A percentile compares a stretch with the other conserved stretches of the same genome.
Evolutionary conservation across 169 alveolate species (phyloP).

Genomic region (Cyclospora cayetanensis): DNA sequence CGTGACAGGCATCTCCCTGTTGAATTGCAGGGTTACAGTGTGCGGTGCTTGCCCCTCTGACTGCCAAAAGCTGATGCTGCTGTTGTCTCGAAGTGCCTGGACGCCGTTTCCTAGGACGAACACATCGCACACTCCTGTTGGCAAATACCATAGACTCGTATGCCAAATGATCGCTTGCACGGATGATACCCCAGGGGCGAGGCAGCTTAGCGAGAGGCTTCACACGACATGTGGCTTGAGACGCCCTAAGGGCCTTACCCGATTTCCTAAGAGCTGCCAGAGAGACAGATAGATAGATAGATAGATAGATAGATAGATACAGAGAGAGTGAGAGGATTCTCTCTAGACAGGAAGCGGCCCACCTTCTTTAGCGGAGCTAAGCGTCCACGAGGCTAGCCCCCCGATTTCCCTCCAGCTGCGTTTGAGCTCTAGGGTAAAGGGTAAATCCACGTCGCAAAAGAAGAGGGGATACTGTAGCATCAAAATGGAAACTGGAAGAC

Average conservation of each 20-base stretch:
- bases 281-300: background rate
- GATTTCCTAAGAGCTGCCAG: background rate
- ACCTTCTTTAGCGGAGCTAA: constrained; percentile 49
- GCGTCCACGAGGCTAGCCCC: constrained; percentile 31
- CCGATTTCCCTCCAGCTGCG: constrained; percentile 32
- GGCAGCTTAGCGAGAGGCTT: no score
- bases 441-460: constrained; percentile 43
- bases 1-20: constrained; percentile 80
- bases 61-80: constrained; percentile 88
- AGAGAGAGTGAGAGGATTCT: background rate
- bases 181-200: no score
- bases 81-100: constrained; percentile 85
- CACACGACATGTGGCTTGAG: no score
- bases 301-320: background rate
- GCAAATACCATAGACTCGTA: background rate
- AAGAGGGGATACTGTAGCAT: background rate
- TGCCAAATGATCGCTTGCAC: no score
- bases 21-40: constrained; percentile 84
- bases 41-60: constrained; percentile 88
- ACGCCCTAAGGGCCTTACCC: no score
- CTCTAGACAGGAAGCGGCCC: background rate
- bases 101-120: constrained; percentile 73
- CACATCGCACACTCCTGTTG: background rate
- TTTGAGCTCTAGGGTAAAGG: background rate
- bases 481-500: background rate